Percentiles rank a stretch among this genome's conserved stretches.
phyloP scores from a whole-genome alignment of 345 rosid genomes.

The Anacardium occidentale region DNA sequence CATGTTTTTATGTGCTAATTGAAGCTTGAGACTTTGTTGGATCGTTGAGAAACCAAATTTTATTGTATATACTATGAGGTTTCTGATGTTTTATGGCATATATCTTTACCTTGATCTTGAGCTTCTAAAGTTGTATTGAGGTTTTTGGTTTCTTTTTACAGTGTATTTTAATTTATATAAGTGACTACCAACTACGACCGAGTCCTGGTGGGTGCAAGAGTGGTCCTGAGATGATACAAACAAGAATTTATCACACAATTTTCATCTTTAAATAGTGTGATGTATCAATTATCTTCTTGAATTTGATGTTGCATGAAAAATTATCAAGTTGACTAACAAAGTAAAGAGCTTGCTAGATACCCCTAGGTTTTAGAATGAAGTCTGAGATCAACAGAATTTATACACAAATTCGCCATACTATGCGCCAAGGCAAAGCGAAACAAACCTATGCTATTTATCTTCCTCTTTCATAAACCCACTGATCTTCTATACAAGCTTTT shows the following conservation, averaged over 20 bases:
- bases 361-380: too few species aligned
- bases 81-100: constrained; percentile 23
- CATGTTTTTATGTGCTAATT: constrained; percentile 16
- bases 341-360: too few species aligned
- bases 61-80: constrained; percentile 32
- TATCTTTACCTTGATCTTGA: constrained; percentile 13
- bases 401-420: not conserved
- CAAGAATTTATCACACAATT: not conserved
- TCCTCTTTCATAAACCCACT: not conserved
- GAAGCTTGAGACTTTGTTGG: constrained; percentile 16
- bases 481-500: not conserved
- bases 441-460: constrained; percentile 1
- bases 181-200: too few species aligned
- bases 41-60: constrained; percentile 13
- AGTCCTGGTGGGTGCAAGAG: not conserved
- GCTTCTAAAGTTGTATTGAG: constrained; percentile 3
- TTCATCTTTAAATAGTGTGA: too few species aligned
- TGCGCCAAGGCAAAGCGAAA: constrained; percentile 20
- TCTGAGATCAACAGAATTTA: too few species aligned
- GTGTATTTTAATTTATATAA: not conserved
- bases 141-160: constrained; percentile 6
- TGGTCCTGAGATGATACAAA: not conserved
- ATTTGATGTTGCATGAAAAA: too few species aligned
- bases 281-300: too few species aligned
- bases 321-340: too few species aligned